Conservation (phyloP, 2,329 filamentous ascomycete species). For the Diplodia scrobiculata region DNA sequence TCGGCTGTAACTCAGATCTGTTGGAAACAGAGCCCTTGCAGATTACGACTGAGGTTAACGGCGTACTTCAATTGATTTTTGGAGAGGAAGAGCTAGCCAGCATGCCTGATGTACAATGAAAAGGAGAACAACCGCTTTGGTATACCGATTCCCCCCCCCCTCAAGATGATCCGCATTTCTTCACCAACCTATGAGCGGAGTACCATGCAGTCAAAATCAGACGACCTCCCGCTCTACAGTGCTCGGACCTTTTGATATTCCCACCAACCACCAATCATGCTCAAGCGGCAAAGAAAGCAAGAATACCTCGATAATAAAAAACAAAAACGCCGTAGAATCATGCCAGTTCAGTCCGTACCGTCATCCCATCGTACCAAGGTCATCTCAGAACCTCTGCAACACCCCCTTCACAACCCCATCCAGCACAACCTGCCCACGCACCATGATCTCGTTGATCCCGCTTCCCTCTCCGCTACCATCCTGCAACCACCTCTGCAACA, state of each 20-base stretch:
- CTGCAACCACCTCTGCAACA: conserved; percentile 75
- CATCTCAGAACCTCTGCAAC: conserved; percentile 31
- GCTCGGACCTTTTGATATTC: background rate
- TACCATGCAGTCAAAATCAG: background rate
- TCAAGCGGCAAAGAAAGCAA: background rate
- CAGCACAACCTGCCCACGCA: conserved; percentile 59
- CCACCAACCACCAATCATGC: background rate
- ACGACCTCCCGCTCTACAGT: background rate
- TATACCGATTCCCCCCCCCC: background rate
- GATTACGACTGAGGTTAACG: background rate
- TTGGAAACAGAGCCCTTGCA: background rate
- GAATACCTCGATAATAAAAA: background rate
- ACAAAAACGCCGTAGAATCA: conserved; percentile 1
- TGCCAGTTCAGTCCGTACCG: background rate
- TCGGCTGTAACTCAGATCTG: too few relatives aligned
- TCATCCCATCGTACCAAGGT: background rate
- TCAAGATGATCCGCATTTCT: background rate
- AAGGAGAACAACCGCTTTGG: background rate
- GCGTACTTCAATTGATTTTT: background rate
- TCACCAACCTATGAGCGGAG: background rate
- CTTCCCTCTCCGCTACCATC: conserved; percentile 55
- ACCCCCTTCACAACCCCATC: conserved; percentile 57
- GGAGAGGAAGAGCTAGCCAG: too few relatives aligned
- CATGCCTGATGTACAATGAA: too few relatives aligned
- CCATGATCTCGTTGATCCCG: conserved; percentile 58